phyloP scores from a whole-genome alignment of 768 basidiomycete genomes.

The Tubosaeta sp. region DNA sequence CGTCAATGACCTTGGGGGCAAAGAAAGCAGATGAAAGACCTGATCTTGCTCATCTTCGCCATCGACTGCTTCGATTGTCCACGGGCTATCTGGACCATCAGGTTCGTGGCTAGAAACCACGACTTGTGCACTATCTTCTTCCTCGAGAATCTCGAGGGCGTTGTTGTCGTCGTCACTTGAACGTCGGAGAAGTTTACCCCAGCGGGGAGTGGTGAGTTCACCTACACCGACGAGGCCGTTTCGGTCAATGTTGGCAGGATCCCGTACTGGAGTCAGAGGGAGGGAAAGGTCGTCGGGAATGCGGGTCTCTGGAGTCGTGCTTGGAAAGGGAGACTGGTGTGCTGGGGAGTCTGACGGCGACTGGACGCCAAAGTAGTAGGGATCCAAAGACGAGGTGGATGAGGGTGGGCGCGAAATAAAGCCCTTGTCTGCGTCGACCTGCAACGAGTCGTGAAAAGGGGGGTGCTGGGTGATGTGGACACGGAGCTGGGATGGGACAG shows the following conservation, averaged over 20 bases:
- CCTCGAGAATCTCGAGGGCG: constrained; percentile 26
- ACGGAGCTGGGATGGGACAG: constrained; percentile 36
- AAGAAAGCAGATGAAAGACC: constrained; percentile 34
- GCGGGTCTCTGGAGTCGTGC: constrained; percentile 61
- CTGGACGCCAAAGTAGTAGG: constrained; percentile 78
- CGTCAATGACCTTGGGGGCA: background rate
- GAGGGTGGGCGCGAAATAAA: constrained; percentile 62
- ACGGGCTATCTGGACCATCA: constrained; percentile 70
- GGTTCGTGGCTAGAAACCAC: constrained; percentile 38
- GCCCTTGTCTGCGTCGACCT: constrained; percentile 43
- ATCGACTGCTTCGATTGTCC: constrained; percentile 86
- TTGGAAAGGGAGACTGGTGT: constrained; percentile 41
- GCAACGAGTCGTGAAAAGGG: constrained; percentile 25
- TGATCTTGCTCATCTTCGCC: constrained; percentile 75
- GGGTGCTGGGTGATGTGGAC: constrained; percentile 45
- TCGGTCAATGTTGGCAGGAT: constrained; percentile 81
- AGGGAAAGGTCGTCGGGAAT: constrained; percentile 49
- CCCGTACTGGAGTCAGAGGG: constrained; percentile 69
- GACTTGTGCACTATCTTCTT: constrained; percentile 31
- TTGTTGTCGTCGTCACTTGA: constrained; percentile 40
- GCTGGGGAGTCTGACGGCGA: constrained; percentile 67
- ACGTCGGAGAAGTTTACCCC: constrained; percentile 57
- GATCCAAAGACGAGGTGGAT: constrained; percentile 78
- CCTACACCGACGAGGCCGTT: constrained; percentile 89
- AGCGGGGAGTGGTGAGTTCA: constrained; percentile 94